These are phyloP conservation scores for Strigomonas oncopelti DNA, from an alignment of 208 protist species.

Conservation along the genomic window DNA sequence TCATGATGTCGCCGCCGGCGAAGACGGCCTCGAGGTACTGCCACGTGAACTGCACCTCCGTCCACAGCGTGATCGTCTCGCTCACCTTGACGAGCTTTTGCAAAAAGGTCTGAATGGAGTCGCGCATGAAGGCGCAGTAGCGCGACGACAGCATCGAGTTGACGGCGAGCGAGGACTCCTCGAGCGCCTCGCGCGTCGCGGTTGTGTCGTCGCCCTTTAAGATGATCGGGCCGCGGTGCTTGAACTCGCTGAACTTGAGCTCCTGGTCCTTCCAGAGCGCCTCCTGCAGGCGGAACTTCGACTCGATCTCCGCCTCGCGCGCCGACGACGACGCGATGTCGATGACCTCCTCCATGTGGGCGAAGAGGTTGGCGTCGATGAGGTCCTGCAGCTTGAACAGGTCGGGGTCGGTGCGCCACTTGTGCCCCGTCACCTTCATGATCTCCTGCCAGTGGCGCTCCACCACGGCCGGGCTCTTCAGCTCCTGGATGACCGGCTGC, in stretches of 20 bases:
- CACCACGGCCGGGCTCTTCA: conserved; percentile 91
- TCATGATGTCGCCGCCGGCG: conserved; percentile 95
- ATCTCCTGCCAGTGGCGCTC: conserved; percentile 95
- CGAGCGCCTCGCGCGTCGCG: conserved; percentile 86
- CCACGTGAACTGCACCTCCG: conserved; percentile 94
- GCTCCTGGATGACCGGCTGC: conserved; percentile 90
- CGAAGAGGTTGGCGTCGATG: conserved; percentile 86
- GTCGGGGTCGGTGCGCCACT: conserved; percentile 90
- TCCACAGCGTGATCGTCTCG: conserved; percentile 92
- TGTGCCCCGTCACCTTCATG: conserved; percentile 82
- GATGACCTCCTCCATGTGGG: conserved; percentile 91
- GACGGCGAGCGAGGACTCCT: conserved; percentile 94
- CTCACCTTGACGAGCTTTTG: conserved; percentile 90
- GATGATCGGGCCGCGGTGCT: conserved; percentile 91
- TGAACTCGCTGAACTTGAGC: conserved; percentile 93
- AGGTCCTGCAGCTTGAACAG: conserved; percentile 94
- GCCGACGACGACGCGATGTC: conserved; percentile 92
- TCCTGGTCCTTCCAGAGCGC: conserved; percentile 91
- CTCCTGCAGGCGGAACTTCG: conserved; percentile 88
- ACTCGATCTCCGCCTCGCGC: conserved; percentile 96
- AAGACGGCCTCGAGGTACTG: conserved; percentile 97
- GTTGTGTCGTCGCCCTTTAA: conserved; percentile 91
- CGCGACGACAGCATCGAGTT: conserved; percentile 92
- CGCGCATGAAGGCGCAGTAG: conserved; percentile 92
- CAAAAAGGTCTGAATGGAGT: conserved; percentile 86